These are phyloP conservation scores for Entamoeba moshkovskii DNA, from an alignment of 208 protist genomes.

Conservation along the genomic window DNA sequence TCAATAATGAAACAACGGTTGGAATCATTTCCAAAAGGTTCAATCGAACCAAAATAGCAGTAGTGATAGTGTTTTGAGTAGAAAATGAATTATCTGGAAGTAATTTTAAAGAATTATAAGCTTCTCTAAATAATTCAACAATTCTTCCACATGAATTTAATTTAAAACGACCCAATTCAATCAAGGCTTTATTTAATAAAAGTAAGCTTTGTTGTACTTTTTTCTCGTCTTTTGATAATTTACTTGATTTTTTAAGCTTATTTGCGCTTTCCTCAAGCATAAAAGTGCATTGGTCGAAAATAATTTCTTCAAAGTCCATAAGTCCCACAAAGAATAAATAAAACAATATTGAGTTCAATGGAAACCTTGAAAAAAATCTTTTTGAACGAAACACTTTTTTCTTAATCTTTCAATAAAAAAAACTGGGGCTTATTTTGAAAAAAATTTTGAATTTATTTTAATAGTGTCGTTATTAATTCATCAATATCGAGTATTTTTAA, in stretches of 20 bases:
- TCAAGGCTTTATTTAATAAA: neutral
- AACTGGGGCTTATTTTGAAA: too few relatives aligned
- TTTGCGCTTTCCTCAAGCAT: neutral
- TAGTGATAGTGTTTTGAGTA: neutral
- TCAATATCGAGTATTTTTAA: conserved; percentile 68
- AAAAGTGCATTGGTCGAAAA: neutral
- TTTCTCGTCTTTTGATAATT: neutral
- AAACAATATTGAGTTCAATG: too few relatives aligned
- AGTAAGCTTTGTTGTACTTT: neutral
- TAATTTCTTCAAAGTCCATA: neutral
- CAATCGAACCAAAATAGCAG: neutral
- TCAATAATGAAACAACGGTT: neutral
- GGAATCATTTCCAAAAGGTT: neutral
- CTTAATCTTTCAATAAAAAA: too few relatives aligned
- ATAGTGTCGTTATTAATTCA: neutral
- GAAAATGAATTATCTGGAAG: neutral
- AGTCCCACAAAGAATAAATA: neutral
- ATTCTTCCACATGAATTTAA: neutral
- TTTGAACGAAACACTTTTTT: neutral
- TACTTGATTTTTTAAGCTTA: neutral
- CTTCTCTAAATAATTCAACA: neutral
- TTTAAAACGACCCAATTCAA: neutral
- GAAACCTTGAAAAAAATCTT: neutral
- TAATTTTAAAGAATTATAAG: neutral
- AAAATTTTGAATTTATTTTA: neutral